Evolutionary conservation across 352 stramenopile species (phyloP), one percentile per base, ranked within the genome.

Genomic region (Phytopythium montanum): DNA sequence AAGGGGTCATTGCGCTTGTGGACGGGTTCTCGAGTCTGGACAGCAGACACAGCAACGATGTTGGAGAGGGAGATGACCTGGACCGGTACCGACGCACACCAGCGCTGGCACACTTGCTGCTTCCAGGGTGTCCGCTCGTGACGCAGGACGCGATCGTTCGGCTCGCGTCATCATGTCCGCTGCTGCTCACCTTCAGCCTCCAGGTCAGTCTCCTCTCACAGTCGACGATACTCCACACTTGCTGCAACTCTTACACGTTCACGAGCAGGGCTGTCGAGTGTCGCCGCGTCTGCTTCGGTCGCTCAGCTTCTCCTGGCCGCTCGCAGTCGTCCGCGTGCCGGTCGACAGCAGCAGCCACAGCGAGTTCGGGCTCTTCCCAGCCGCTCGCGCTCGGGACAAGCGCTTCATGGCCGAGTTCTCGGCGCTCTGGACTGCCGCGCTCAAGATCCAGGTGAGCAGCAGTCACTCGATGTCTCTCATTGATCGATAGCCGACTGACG

Each of bases 111-210:
- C 81, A 91, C 54, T 62, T 94, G 36, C 62, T 82, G 19, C 76
- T 94, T 10, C 68, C 62, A 26, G 80, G 76, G 8, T 94, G 84
- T 61, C 52, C 71, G 2, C 59, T 79, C 12, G 61, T 94, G 12
- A 90, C 84, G 7, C 78, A 90, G 62, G 81, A 92, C 50, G 59
- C 76, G 0, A 69, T 94, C 21, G 77, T 76, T 0, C 68, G 75
- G 0, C 70, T 91, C 13, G 81, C 84, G 31, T 78, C 87, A 52
- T 62, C 61, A 1, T 94, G 84, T 66, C 81, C 84, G 1, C 58
- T 89, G 39, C 66, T 94, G 4, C 65, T 94, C 21, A 90, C 81
- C 0, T 59, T 94, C 9, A 91, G 76, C 42, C 59, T 93, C 7
- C 75, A 77, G 18, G 66, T 79, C 21, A 34, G 57, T 50, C 5